phyloP scores from a whole-genome alignment of 2,329 filamentous ascomycete genomes.

The Fonsecaea nubica region DNA sequence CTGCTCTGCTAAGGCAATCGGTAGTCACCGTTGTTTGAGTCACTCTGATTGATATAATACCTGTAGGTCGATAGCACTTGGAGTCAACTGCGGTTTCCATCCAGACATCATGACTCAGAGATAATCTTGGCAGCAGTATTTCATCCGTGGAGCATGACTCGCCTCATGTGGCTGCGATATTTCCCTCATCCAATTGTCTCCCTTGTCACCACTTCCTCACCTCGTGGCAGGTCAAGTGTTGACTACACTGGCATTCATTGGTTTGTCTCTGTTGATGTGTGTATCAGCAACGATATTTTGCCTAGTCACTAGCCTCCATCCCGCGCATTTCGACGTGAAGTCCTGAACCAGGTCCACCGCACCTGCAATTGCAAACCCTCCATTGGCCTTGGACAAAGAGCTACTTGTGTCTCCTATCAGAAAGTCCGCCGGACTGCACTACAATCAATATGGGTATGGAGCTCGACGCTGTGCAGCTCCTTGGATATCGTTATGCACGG shows the following conservation, averaged over 20 bases:
- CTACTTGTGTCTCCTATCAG: neutral
- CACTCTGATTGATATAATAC: slow-evolving; percentile 6
- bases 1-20: slow-evolving; percentile 2
- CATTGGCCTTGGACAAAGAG: neutral
- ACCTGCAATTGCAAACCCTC: neutral
- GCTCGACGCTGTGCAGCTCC: neutral
- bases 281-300: neutral
- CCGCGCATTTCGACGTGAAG: neutral
- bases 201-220: no score
- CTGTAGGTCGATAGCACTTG: no score
- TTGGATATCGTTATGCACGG: neutral
- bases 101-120: slow-evolving; percentile 3
- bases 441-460: neutral
- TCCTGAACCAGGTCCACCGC: neutral
- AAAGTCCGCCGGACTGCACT: neutral
- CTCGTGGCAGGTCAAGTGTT: neutral
- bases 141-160: neutral
- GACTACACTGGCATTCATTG: neutral
- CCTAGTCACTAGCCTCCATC: neutral
- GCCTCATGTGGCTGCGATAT: neutral
- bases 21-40: neutral
- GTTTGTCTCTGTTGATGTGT: neutral
- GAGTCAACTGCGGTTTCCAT: neutral
- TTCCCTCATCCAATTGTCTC: neutral
- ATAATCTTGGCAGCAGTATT: neutral